Conservation (phyloP, 2,329 filamentous ascomycete species). For the Scytalidium lignicola region DNA sequence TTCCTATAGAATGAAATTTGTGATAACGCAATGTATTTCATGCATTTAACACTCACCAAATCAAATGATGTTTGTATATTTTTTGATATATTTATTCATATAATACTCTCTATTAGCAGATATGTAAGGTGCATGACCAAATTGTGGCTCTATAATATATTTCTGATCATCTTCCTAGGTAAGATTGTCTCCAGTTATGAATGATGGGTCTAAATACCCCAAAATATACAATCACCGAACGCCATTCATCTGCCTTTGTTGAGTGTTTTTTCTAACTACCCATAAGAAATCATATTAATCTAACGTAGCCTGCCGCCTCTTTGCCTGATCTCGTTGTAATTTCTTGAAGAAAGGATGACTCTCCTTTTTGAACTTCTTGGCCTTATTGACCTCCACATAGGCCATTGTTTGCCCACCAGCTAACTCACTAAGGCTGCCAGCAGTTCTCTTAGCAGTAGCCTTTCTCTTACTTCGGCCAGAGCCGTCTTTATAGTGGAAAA, state of each 20-base stretch:
- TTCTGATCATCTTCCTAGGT: no score
- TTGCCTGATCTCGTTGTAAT: conserved; percentile 55
- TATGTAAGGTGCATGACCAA: not conserved
- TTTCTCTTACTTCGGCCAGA: conserved; percentile 47
- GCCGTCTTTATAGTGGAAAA: conserved; percentile 49
- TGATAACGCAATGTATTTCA: no score
- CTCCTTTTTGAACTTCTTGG: conserved; percentile 55
- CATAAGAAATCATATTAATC: not conserved
- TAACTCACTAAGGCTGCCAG: conserved; percentile 78
- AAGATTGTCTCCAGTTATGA: not conserved
- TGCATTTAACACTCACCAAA: no score
- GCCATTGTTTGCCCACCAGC: conserved; percentile 96
- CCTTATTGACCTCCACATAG: conserved; percentile 81
- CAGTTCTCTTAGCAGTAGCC: conserved; percentile 68
- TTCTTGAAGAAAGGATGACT: conserved; percentile 62
- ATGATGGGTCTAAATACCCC: no score
- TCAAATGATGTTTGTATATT: no score
- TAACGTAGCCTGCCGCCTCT: conserved; percentile 40
- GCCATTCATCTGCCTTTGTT: not conserved
- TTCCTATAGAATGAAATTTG: no score
- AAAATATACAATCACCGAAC: not conserved
- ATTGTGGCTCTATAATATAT: not conserved
- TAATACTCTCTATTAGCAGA: not conserved
- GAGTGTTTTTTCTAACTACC: not conserved
- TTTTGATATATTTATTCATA: not conserved